phyloP scores from a whole-genome alignment of 1,284 basidiomycete species.

The Farysia itapuensis region DNA sequence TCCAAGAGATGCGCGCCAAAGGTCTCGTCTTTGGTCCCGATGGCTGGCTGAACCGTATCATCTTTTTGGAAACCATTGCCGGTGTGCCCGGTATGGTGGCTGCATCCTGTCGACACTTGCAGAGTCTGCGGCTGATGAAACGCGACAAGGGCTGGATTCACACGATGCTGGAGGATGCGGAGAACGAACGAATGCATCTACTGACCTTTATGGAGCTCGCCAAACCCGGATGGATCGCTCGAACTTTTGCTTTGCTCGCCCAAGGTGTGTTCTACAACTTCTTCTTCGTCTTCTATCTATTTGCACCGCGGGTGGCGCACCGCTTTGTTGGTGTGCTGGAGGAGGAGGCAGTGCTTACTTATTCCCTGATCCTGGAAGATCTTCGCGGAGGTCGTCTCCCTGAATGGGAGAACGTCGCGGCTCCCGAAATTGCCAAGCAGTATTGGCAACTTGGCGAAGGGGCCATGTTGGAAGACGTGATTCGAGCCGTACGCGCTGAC shows the following conservation, averaged over 20 bases:
- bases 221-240: conserved; percentile 29
- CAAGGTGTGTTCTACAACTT: conserved; percentile 64
- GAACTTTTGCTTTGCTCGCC: conserved; percentile 62
- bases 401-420: conserved; percentile 73
- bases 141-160: conserved; percentile 50
- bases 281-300: conserved; percentile 70
- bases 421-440: conserved; percentile 80
- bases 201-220: conserved; percentile 32
- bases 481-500: conserved; percentile 87
- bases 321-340: conserved; percentile 94
- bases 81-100: conserved; percentile 86
- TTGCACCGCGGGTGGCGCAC: conserved; percentile 82
- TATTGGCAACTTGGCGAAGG: conserved; percentile 79
- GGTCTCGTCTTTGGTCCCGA: conserved; percentile 46
- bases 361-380: conserved; percentile 77
- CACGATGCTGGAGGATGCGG: conserved; percentile 49
- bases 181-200: conserved; percentile 52
- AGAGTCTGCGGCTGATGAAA: conserved; percentile 36
- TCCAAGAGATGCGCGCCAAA: conserved; percentile 43
- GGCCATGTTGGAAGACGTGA: conserved; percentile 80
- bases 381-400: conserved; percentile 82
- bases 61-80: conserved; percentile 68
- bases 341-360: conserved; percentile 79
- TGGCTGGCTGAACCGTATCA: conserved; percentile 44
- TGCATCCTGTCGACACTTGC: conserved; percentile 75